These are phyloP conservation scores for Mortierella sp. DNA, from an alignment of 371 early-diverging fungal species.

Conservation along the genomic window DNA sequence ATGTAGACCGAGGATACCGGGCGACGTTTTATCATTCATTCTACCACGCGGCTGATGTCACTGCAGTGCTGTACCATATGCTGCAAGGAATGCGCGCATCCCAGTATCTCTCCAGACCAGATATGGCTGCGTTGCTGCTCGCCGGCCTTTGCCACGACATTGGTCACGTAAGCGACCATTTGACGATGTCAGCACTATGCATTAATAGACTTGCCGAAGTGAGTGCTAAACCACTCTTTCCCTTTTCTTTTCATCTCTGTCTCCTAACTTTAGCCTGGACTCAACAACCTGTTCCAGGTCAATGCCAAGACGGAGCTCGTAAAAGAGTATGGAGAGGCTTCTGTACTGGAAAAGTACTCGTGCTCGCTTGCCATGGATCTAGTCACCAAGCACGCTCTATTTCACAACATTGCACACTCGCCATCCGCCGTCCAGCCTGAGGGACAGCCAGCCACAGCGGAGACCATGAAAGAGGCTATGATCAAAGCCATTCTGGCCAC, in stretches of 20 bases:
- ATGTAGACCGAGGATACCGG: slow-evolving; percentile 83
- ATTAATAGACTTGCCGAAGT: not conserved
- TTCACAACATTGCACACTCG: slow-evolving; percentile 60
- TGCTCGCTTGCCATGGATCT: slow-evolving; percentile 78
- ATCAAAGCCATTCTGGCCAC: slow-evolving; percentile 82
- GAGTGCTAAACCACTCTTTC: not conserved
- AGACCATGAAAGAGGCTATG: slow-evolving; percentile 64
- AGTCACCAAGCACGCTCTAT: slow-evolving; percentile 73
- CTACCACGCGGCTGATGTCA: slow-evolving; percentile 90
- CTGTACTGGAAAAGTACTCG: slow-evolving; percentile 89
- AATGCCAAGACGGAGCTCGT: slow-evolving; percentile 85
- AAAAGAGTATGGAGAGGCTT: slow-evolving; percentile 73
- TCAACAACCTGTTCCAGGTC: slow-evolving; percentile 90
- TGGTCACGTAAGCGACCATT: slow-evolving; percentile 79
- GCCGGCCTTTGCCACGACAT: slow-evolving; percentile 93
- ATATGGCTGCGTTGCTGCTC: slow-evolving; percentile 80
- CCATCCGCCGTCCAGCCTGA: slow-evolving; percentile 40
- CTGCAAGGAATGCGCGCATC: slow-evolving; percentile 71
- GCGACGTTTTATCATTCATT: slow-evolving; percentile 91
- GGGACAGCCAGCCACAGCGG: slow-evolving; percentile 59
- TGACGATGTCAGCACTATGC: too few relatives aligned
- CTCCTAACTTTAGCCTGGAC: slow-evolving; percentile 80
- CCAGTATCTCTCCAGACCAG: slow-evolving; percentile 72
- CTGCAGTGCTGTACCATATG: slow-evolving; percentile 82
- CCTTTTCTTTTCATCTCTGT: not conserved